Percentiles rank a stretch among this genome's conserved stretches.
Evolutionary conservation across 2,329 filamentous ascomycete species (phyloP).

Genomic region (Ophiostoma quercus): DNA sequence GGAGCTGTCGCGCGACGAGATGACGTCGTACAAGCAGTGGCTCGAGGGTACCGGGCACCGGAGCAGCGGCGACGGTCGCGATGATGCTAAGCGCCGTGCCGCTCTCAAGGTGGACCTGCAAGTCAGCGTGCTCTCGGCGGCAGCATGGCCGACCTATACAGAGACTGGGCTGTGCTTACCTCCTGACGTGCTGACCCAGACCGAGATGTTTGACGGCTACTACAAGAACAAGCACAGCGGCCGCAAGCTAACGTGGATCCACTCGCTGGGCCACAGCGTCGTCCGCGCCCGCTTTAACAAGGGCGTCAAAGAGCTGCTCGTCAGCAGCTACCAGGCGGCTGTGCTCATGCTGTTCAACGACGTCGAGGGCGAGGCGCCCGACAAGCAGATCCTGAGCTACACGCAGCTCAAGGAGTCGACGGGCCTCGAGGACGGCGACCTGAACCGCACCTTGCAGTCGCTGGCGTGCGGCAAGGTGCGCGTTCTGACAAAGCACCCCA

Average conservation of each 20-base stretch:
- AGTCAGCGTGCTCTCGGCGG: slow-evolving; percentile 84
- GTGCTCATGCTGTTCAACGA: slow-evolving; percentile 88
- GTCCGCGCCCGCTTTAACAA: slow-evolving; percentile 75
- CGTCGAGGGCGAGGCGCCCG: slow-evolving; percentile 31
- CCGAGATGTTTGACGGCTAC: slow-evolving; percentile 75
- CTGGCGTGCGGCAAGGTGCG: slow-evolving; percentile 86
- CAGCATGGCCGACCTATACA: slow-evolving; percentile 88
- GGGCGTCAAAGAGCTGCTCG: slow-evolving; percentile 79
- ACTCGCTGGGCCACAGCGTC: slow-evolving; percentile 84
- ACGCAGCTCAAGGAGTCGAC: slow-evolving; percentile 68
- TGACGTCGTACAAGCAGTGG: slow-evolving; percentile 76
- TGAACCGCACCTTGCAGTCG: slow-evolving; percentile 87
- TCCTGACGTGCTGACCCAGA: slow-evolving; percentile 65
- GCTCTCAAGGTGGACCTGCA: slow-evolving; percentile 60
- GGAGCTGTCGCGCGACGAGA: slow-evolving; percentile 86
- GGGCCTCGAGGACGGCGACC: slow-evolving; percentile 68
- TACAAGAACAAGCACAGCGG: slow-evolving; percentile 90
- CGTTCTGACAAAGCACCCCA: slow-evolving; percentile 79
- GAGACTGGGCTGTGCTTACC: slow-evolving; percentile 63
- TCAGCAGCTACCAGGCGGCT: slow-evolving; percentile 87
- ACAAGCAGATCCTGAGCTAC: slow-evolving; percentile 63
- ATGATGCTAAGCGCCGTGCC: background rate
- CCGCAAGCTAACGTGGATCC: slow-evolving; percentile 83
- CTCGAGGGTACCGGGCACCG: slow-evolving; percentile 7
- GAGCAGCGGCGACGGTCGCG: slow-evolving; percentile 35